A percentile compares a stretch with the other conserved stretches of the same genome.
phyloP scores from a whole-genome alignment of 2,329 filamentous ascomycete genomes.

The Bipolaris bicolor region DNA sequence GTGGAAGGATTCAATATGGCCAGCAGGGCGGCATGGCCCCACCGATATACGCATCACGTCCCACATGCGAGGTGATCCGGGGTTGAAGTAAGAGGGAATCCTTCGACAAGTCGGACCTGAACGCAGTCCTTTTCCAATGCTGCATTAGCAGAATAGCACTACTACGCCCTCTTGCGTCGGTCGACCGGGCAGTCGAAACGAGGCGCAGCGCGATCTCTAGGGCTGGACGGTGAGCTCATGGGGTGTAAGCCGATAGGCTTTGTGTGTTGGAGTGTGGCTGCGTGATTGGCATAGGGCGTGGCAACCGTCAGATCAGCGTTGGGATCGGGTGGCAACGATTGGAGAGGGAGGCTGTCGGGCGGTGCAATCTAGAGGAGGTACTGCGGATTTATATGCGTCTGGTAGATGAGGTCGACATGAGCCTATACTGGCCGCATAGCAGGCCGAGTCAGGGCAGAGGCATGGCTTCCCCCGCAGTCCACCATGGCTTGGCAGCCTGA shows the following conservation, averaged over 20 bases:
- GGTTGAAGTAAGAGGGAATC: conserved; percentile 16
- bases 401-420: conserved; percentile 40
- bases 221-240: conserved; percentile 5
- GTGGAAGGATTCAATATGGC: conserved; percentile 12
- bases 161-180: background rate
- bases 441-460: conserved; percentile 35
- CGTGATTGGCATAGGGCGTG: background rate
- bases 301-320: background rate
- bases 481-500: conserved; percentile 26
- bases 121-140: background rate
- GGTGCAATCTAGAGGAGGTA: conserved; percentile 32
- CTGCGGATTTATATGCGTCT: conserved; percentile 32
- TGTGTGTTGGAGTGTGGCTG: background rate
- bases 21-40: conserved; percentile 28
- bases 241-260: background rate
- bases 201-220: background rate
- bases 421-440: conserved; percentile 30
- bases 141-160: background rate
- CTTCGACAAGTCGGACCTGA: conserved; percentile 17
- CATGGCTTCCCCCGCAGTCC: conserved; percentile 37
- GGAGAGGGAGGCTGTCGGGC: conserved; percentile 20
- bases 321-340: conserved; percentile 9
- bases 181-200: background rate
- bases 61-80: conserved; percentile 32
- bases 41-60: conserved; percentile 33